phyloP scores from a whole-genome alignment of 1,284 basidiomycete genomes.

The Cryptococcus sp. region DNA sequence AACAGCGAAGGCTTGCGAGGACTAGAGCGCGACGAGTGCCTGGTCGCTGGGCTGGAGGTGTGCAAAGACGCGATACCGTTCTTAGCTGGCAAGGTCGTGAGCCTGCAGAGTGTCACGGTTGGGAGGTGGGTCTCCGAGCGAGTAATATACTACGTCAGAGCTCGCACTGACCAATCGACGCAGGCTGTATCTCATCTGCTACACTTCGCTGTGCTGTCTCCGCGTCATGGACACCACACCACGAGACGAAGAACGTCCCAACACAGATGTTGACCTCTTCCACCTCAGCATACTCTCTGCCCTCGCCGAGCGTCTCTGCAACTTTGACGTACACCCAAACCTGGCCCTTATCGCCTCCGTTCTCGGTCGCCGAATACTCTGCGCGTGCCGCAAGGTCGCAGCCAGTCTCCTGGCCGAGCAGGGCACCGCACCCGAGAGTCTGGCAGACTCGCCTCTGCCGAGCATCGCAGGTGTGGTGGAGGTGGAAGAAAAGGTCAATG shows the following conservation, averaged over 20 bases:
- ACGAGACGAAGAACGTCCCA: slow-evolving; percentile 7
- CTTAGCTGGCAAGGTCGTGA: slow-evolving; percentile 1
- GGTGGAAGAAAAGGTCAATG: neutral
- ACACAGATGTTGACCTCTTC: slow-evolving; percentile 17
- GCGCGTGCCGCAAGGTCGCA: slow-evolving; percentile 12
- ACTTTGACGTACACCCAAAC: slow-evolving; percentile 18
- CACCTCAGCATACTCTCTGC: slow-evolving; percentile 15
- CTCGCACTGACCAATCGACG: neutral
- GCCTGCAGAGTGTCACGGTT: slow-evolving; percentile 10
- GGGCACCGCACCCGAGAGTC: neutral
- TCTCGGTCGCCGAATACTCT: slow-evolving; percentile 15
- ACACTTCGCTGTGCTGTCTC: slow-evolving; percentile 15
- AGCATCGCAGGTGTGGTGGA: neutral
- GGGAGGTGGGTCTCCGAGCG: slow-evolving; percentile 6
- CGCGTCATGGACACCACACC: slow-evolving; percentile 16
- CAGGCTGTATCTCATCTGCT: slow-evolving; percentile 19
- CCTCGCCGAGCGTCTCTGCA: slow-evolving; percentile 13
- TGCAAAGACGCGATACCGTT: slow-evolving; percentile 16
- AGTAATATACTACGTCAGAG: neutral
- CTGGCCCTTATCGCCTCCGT: slow-evolving; percentile 15
- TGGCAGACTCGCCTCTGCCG: neutral
- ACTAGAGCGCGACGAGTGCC: slow-evolving; percentile 12
- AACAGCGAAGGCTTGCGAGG: slow-evolving; percentile 7
- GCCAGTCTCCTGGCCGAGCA: neutral
- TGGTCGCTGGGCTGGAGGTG: slow-evolving; percentile 12